Evolutionary conservation across 2,329 filamentous ascomycete species (phyloP), one percentile per base, ranked within the genome.

Genomic region (Alternaria burnsii): DNA sequence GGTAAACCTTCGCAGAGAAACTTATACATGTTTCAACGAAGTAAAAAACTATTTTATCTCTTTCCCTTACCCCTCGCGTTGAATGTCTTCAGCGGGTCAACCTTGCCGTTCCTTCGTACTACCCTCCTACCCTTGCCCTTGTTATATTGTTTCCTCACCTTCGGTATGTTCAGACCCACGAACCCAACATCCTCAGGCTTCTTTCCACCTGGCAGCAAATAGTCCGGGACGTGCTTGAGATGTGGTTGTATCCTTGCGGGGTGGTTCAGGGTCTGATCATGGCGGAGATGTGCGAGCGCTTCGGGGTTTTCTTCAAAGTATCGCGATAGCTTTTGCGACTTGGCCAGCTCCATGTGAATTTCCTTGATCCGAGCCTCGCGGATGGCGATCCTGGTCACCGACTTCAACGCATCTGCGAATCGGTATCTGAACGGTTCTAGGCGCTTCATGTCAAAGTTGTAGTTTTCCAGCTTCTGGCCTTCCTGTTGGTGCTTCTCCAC

Each of bases 381-480:
- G 44, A 99, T 88, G 0, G 94, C 91, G 26, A 97, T 91, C 59
- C 91, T 89, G 10, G 95, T 99, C 3, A 99, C 93, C 0, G 93
- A 90, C 64, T 94, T 88, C 41, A 99, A 83, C 0, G 94, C 95
- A 77, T 98, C 95, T 54, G 92, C 91, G 87, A 78, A 77, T 14
- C 95, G 90, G 80, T 99, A 99, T 20, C 94, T 87, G 83, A 99
- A 98, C 4, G 92, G 91, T 67, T 97, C 93, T 22, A 99, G 89
- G 73, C 96, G 92, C 75, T 90, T 89, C 90, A 96, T 96, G 80
- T 97, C 94, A 75, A 99, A 97, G 71, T 90, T 89, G 82, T 97
- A 99, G 11, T 93, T 92, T 76, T 95, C 91, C 32, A 98, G 84
- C 74, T 93, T 91, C 68, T 92, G 89, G 61, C 90, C 91, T 60